Conservation (phyloP, 1,284 basidiomycete species). For the Heterobasidion occidentale region DNA sequence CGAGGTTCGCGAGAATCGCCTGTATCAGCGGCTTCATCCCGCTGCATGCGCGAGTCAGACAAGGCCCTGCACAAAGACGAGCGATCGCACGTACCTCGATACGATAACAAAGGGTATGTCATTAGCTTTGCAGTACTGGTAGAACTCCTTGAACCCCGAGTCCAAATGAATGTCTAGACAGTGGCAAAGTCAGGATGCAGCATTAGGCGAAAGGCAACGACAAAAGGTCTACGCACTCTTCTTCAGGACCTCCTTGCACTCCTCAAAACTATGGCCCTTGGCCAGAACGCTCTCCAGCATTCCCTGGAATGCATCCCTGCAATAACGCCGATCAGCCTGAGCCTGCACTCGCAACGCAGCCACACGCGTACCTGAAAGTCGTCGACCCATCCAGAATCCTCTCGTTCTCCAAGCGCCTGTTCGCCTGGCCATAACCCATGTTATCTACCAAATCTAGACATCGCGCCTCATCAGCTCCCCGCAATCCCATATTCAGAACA, state of each 20-base stretch:
- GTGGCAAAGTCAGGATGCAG: conserved; percentile 54
- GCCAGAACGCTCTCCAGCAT: conserved; percentile 71
- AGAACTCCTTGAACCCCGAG: conserved; percentile 82
- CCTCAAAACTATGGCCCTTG: conserved; percentile 68
- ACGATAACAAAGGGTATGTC: conserved; percentile 88
- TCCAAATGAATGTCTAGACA: conserved; percentile 44
- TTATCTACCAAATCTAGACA: conserved; percentile 67
- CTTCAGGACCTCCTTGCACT: conserved; percentile 64
- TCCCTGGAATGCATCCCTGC: conserved; percentile 70
- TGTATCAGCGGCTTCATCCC: conserved; percentile 92
- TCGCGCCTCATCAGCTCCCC: conserved; percentile 6
- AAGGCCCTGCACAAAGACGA: background rate
- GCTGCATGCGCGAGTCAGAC: conserved; percentile 28
- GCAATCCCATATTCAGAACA: background rate
- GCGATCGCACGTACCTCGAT: conserved; percentile 53
- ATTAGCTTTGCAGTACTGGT: conserved; percentile 68
- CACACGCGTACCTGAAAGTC: conserved; percentile 58
- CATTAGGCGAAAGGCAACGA: background rate
- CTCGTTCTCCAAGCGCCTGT: conserved; percentile 63
- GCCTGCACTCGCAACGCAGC: no score
- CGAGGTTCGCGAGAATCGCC: conserved; percentile 75
- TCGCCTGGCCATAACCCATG: conserved; percentile 64
- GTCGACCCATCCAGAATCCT: conserved; percentile 58
- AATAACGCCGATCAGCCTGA: background rate
- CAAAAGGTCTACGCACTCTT: conserved; percentile 24